Base-by-base conservation (phyloP, 2,329 filamentous ascomycete species). In the Apiospora aurea region DNA sequence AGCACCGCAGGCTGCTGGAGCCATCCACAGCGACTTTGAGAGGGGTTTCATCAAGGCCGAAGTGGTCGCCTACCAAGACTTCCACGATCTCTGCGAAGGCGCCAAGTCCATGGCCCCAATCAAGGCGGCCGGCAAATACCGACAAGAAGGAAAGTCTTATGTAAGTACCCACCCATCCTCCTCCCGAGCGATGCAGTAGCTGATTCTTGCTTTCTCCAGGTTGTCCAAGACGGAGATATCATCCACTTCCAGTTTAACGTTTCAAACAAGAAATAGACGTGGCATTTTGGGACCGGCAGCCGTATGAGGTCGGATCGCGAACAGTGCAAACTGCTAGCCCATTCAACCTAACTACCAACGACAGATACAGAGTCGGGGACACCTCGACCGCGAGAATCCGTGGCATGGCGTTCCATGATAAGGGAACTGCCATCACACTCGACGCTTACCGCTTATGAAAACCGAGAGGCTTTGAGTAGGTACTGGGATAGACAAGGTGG, bases 31-130 rank as follows among this genome's bases (percentile, higher is more conserved):
- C 6, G 82, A 85, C 47, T 85, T 84, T n/a, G 82, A 85, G 75
- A 80, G 77, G 66, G 83, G 83, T 0, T 85, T 85, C 72, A 85
- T 85, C 76, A 85, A 85, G 73, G 83, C 83, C 8, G 84, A 85
- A 71, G 83, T 85, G 5, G 84, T 85, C 1, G 79, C 83, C 2
- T 85, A 83, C 74, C 82, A 84, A 74, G 84, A 85, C 73, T 85
- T 85, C 76, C 78, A 83, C 57, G 82, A 84, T 72, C 79, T 85
- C 0, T 85, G 83, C 16, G 82, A 82, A 47, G 83, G 83, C 3
- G 78, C 76, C 64, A 85, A 85, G 76, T 83, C 82, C 6, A 85
- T 85, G 82, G 83, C 74, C 18, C 83, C 83, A 0, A 84, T 85
- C 72, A 85, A 85, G 73, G 83, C 83, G 24, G 83, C 83, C 61